Evolutionary conservation across 1,284 basidiomycete genomes (phyloP), one percentile per base, ranked within the genome.

Genomic region (Cutaneotrichosporon cutaneum): DNA sequence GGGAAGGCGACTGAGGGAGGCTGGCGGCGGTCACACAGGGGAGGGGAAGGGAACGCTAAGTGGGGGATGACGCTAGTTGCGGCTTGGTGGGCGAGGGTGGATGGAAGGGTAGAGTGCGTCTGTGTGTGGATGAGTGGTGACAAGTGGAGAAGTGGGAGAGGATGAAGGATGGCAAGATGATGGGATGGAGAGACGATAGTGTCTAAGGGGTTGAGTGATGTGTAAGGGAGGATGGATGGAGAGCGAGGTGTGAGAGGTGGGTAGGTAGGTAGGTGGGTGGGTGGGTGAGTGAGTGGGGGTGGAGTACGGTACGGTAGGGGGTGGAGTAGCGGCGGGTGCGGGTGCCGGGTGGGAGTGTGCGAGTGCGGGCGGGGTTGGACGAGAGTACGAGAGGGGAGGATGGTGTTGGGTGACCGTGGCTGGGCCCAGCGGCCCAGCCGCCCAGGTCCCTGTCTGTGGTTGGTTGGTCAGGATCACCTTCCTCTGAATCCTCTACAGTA

Each of bases 211-310:
- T 11, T 47, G 45, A 22, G 45, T 26, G 45, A 47, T 47, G 45
- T 47, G 45, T 47, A 47, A 47, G 45, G 45, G 45, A 26, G 24
- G 24, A 24, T 47, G 45, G 45, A 47, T 47, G 22, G 45, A 16
- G 22, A 47, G 24, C 22, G 18, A 47, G 45, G 8, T 22, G 44
- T 45, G 44, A 2, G n/a, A 22, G 22, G 44, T 45, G 44, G 44
- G 44, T 44, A 16, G 18, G 39, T 11, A n/a, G 39, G 18, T 2
- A 16, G 16, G 44, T 6, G 44, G 21, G 22, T 22, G 44, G 42
- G 21, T 22, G 44, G 44, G 39, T 44, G 14, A 24, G 10, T 10
- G 44, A 14, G 22, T 4, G 44, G 9, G 21, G 44, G 9, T 24
- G 8, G 44, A 45, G 39, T 16, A n/a, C 13, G 33, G 4, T 33